Evolutionary conservation across 2,329 filamentous ascomycete species (phyloP).

Genomic region (Calonectria hawksworthii): DNA sequence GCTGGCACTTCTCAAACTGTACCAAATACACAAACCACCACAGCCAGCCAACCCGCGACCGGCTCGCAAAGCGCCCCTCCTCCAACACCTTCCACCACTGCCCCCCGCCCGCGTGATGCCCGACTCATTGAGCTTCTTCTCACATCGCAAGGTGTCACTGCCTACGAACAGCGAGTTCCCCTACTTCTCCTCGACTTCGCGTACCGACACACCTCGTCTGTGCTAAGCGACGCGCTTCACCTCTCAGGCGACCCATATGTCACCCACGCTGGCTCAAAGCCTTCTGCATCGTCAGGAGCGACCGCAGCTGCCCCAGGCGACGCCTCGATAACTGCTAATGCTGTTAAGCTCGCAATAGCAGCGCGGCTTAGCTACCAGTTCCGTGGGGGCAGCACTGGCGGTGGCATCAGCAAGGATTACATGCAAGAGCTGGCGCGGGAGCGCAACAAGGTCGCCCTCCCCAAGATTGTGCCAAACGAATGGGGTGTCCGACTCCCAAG

Average conservation of each 20-base stretch:
- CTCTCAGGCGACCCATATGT: constrained; percentile 78
- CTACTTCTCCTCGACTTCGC: constrained; percentile 88
- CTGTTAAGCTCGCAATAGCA: constrained; percentile 80
- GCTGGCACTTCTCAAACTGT: constrained; percentile 54
- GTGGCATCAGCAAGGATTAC: constrained; percentile 79
- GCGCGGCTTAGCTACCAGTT: constrained; percentile 79
- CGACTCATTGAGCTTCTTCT: constrained; percentile 86
- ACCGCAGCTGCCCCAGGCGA: constrained; percentile 64
- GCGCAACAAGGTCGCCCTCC: constrained; percentile 76
- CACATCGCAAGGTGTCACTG: constrained; percentile 81
- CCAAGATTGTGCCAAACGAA: constrained; percentile 73
- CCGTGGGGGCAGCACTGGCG: constrained; percentile 65
- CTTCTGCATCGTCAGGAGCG: constrained; percentile 64
- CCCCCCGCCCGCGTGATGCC: constrained; percentile 80
- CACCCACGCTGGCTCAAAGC: constrained; percentile 66
- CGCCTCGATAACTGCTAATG: constrained; percentile 73
- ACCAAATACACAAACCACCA: constrained; percentile 53
- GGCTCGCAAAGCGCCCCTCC: constrained; percentile 43
- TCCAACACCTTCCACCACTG: constrained; percentile 54
- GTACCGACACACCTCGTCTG: constrained; percentile 82
- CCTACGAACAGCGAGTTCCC: constrained; percentile 86
- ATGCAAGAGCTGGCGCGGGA: constrained; percentile 81
- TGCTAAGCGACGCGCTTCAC: constrained; percentile 80
- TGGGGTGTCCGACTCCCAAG: constrained; percentile 77
- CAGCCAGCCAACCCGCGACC: constrained; percentile 44